Conservation (phyloP, 305 asterid species). For the Fraxinus nigra region DNA sequence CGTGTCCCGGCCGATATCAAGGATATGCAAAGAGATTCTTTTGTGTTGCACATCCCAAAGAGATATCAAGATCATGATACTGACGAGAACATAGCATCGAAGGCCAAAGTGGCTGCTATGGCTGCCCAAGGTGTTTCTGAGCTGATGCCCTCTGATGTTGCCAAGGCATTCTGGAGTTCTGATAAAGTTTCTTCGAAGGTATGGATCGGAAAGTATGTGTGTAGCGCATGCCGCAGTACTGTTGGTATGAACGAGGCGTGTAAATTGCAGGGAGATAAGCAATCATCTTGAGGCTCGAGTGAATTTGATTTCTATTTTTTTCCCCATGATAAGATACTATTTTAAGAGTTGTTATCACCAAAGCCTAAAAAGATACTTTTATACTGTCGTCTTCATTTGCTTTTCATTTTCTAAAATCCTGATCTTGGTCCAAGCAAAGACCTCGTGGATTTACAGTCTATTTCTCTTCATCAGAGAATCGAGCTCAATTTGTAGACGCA, state of each 20-base stretch:
- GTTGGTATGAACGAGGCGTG: background rate
- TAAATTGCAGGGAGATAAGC: background rate
- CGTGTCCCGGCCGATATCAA: conserved; percentile 78
- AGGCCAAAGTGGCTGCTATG: conserved; percentile 52
- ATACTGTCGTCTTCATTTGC: background rate
- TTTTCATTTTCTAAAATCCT: background rate
- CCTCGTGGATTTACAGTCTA: background rate
- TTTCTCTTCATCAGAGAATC: background rate
- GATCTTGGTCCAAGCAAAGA: conserved; percentile 10
- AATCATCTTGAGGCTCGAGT: background rate
- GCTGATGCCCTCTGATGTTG: conserved; percentile 95
- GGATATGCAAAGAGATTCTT: conserved; percentile 78
- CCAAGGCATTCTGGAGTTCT: conserved; percentile 78
- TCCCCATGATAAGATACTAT: conserved; percentile 2
- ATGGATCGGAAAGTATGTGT: conserved; percentile 14
- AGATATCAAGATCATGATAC: conserved; percentile 43
- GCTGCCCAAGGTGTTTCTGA: conserved; percentile 77
- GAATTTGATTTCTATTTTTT: background rate
- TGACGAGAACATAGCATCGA: conserved; percentile 53
- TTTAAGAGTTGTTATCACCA: background rate
- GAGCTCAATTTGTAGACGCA: background rate
- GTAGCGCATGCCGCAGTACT: background rate
- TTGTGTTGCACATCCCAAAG: conserved; percentile 74
- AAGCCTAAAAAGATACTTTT: background rate
- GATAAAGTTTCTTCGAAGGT: conserved; percentile 82